Evolutionary conservation across 768 basidiomycete species (phyloP).

Genomic region (Leccinum ochraceum): DNA sequence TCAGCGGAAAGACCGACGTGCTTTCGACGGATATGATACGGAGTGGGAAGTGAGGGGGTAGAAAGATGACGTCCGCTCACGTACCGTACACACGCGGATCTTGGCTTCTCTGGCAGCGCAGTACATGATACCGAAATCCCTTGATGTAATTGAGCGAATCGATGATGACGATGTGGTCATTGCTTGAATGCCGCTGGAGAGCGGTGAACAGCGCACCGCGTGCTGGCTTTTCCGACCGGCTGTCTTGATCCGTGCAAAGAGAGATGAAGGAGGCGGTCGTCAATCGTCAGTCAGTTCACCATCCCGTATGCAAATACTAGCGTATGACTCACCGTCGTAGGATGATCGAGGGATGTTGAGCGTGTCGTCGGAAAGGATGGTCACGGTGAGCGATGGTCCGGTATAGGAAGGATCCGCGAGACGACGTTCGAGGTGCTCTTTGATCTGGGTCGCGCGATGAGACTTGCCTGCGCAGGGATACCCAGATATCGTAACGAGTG

Average conservation of each 20-base stretch:
- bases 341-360: conserved; percentile 62
- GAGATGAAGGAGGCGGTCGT: not conserved
- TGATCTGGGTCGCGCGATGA: conserved; percentile 65
- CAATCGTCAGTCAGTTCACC: not conserved
- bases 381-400: conserved; percentile 49
- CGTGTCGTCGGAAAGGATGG: conserved; percentile 70
- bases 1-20: conserved; percentile 5
- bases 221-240: conserved; percentile 84
- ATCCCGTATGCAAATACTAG: not conserved
- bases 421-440: conserved; percentile 51
- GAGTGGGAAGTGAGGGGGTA: too few relatives aligned
- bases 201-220: conserved; percentile 82
- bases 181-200: conserved; percentile 69
- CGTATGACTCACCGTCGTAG: conserved; percentile 64
- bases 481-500: conserved; percentile 88
- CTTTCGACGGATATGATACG: conserved; percentile 32
- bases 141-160: conserved; percentile 98
- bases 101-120: conserved; percentile 91
- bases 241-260: conserved; percentile 46
- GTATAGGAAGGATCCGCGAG: conserved; percentile 50
- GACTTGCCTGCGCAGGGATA: conserved; percentile 90
- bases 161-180: conserved; percentile 80
- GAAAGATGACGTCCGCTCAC: conserved; percentile 29
- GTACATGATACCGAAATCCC: conserved; percentile 98
- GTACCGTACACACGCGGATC: conserved; percentile 83